These are phyloP conservation scores for Yamadazyma sp. DNA, from an alignment of 805 yeast species.

Conservation along the genomic window DNA sequence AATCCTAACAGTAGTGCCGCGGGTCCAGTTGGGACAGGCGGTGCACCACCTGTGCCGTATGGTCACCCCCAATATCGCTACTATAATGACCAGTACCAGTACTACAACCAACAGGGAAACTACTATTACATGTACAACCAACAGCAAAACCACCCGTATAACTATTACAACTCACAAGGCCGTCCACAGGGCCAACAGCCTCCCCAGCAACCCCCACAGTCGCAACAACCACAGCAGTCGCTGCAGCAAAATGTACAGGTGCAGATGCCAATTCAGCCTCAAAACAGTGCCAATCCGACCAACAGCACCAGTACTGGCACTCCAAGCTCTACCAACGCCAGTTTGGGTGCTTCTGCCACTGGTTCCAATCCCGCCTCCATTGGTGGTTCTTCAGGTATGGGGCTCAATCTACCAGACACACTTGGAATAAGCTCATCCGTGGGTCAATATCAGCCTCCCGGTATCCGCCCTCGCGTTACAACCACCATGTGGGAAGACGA, in stretches of 20 bases:
- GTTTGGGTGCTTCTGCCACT: neutral
- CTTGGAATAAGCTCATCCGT: slow-evolving; percentile 20
- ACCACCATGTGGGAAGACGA: slow-evolving; percentile 94
- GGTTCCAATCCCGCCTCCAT: neutral
- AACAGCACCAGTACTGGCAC: neutral
- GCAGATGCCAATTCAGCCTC: slow-evolving; percentile 6
- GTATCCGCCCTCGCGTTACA: slow-evolving; percentile 62
- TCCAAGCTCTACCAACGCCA: slow-evolving; percentile 1
- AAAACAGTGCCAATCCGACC: neutral
- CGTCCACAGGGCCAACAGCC: slow-evolving; percentile 18
- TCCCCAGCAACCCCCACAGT: slow-evolving; percentile 4
- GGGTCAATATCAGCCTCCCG: slow-evolving; percentile 48
- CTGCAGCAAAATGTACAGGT: slow-evolving; percentile 1
- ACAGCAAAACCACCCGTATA: slow-evolving; percentile 16
- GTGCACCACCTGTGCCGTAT: no score
- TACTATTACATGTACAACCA: slow-evolving; percentile 18
- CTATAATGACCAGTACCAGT: slow-evolving; percentile 16
- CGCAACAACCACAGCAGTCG: slow-evolving; percentile 4
- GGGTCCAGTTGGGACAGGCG: no score
- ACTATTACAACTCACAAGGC: slow-evolving; percentile 13
- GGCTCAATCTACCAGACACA: neutral
- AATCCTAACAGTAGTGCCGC: no score
- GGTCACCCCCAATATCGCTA: slow-evolving; percentile 19
- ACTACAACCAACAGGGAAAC: slow-evolving; percentile 15
- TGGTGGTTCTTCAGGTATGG: neutral